Percentiles rank a stretch among this genome's conserved stretches.
phyloP scores from a whole-genome alignment of 1,284 basidiomycete genomes.

The Porodaedalea pini region DNA sequence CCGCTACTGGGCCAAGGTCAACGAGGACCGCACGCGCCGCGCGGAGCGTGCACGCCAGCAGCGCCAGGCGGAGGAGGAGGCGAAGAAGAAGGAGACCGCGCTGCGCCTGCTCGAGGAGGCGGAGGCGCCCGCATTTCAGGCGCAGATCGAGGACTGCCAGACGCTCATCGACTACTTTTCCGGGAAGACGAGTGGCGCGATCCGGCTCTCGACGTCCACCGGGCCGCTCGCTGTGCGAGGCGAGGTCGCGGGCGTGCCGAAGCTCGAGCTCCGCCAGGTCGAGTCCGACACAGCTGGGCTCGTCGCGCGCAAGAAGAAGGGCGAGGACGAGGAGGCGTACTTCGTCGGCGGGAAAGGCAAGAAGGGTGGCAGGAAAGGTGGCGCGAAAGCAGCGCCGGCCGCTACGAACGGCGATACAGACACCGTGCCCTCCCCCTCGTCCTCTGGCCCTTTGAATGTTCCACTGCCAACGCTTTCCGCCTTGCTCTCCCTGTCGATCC shows the following conservation, averaged over 20 bases:
- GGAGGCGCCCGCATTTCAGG: conserved; percentile 84
- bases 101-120: conserved; percentile 89
- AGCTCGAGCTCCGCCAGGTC: conserved; percentile 83
- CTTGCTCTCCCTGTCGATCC: conserved; percentile 85
- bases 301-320: conserved; percentile 88
- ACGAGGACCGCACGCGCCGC: conserved; percentile 81
- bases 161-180: conserved; percentile 90
- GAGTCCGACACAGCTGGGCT: conserved; percentile 70
- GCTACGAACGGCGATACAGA: conserved; percentile 37
- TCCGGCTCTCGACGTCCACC: conserved; percentile 35
- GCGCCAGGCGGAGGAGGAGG: conserved; percentile 78
- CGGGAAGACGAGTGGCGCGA: conserved; percentile 60
- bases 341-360: conserved; percentile 70
- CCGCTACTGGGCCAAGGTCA: conserved; percentile 74
- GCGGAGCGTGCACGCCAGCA: conserved; percentile 79
- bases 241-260: conserved; percentile 72
- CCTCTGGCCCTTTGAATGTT: conserved; percentile 62
- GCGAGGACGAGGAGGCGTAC: conserved; percentile 79
- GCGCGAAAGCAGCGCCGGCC: conserved; percentile 28
- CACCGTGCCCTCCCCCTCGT: conserved; percentile 32
- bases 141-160: conserved; percentile 95
- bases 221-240: conserved; percentile 34
- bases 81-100: conserved; percentile 80
- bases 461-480: conserved; percentile 86
- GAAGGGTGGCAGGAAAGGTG: conserved; percentile 63